Evolutionary conservation across 2,329 filamentous ascomycete genomes (phyloP), one percentile per base, ranked within the genome.

Genomic region (Colletotrichum caudatum): DNA sequence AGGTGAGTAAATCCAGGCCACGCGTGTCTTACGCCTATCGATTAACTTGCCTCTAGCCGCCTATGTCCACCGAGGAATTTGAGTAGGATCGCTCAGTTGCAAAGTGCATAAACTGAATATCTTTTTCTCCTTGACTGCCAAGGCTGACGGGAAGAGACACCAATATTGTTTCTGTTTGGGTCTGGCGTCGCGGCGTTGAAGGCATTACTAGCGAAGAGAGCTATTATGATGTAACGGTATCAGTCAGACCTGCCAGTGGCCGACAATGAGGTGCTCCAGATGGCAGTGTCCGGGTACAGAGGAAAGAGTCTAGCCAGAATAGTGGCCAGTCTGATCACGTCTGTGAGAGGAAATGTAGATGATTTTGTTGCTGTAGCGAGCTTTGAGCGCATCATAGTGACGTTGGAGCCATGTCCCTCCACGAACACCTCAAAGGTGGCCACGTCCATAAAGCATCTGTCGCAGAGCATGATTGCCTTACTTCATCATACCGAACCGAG

Each of bases 401-500:
- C 14, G 6, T 18, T 26, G 20, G 14, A 23, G 35, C 35, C 20
- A 23, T 57, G 35, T 11, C 23, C 12, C 41, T 11, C 23, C 12
- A 29, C 11, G 23, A 23, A 16, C 16, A 41, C 26, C 39, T 20
- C 54, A n/a, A 33, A 16, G 12, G 33, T 57, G 20, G 5, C 12
- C 33, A 56, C 6, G 14, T 46, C 26, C 8, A 18, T n/a, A 23
- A 26, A 3, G 16, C 14, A 37, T 18, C n/a, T 26, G 18, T 29
- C 18, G 26, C 4, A 9, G 29, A 51, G 64, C 48, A 39, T 16
- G 5, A 29, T 12, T 41, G 12, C 56, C 33, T 82, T 78, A 83
- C 79, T 85, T 82, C 71, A 86, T 87, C 82, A 92, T 90, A 60
- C 91, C 92, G 77, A 94, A 94, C 73, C 92, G 88, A 41, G 91